Percentiles rank a stretch among this genome's conserved stretches.
Conservation (phyloP, 441 rosid species). For the Erodium chrysanthum region DNA sequence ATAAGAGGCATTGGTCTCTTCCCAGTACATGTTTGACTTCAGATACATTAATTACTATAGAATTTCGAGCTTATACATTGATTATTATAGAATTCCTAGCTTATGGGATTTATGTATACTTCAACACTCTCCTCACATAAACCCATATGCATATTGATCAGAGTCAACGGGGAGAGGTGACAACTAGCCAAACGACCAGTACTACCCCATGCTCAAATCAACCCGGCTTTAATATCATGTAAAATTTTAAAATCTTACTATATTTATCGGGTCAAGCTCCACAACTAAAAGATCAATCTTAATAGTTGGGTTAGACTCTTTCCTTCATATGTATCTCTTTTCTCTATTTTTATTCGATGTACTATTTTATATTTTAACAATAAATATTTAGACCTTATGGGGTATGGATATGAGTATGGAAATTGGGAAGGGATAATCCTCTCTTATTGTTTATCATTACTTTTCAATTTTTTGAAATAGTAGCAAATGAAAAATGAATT, state of each 20-base stretch:
- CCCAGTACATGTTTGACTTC: neutral
- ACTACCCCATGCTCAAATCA: neutral
- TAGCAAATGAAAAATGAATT: neutral
- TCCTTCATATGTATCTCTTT: neutral
- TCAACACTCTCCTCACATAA: neutral
- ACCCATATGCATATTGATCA: neutral
- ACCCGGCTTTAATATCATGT: neutral
- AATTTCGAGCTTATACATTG: neutral
- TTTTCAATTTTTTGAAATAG: neutral
- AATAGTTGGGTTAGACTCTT: neutral
- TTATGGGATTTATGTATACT: neutral
- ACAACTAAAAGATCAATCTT: neutral
- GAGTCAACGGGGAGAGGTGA: neutral
- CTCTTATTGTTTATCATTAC: neutral
- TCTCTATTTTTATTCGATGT: neutral
- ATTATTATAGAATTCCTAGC: neutral
- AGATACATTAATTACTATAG: neutral
- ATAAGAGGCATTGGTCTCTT: neutral
- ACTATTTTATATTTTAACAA: neutral
- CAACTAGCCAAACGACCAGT: neutral
- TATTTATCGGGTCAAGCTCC: neutral
- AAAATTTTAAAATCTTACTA: neutral
- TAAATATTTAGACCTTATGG: neutral
- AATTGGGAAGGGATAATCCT: neutral
- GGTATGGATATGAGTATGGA: neutral